Percentiles rank a stretch among this genome's conserved stretches.
Evolutionary conservation across 106 monocot genomes (phyloP).

Genomic region (Iris macrosiphon): DNA sequence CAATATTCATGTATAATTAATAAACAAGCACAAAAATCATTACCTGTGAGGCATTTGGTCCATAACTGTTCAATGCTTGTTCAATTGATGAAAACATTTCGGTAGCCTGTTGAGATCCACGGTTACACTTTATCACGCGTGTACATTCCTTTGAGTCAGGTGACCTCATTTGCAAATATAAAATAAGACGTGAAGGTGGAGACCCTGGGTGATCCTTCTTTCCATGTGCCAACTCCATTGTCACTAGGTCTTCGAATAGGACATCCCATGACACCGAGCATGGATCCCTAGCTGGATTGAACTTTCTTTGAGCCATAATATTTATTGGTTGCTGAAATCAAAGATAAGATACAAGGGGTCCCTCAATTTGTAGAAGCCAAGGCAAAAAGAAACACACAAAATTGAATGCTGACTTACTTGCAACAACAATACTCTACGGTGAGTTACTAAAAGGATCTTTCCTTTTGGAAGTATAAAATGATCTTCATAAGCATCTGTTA

Average conservation of each 20-base stretch:
- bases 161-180: conserved; percentile 54
- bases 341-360: neutral
- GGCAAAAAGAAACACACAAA: neutral
- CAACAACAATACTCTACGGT: conserved; percentile 68
- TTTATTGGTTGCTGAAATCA: conserved; percentile 68
- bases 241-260: conserved; percentile 63
- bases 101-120: conserved; percentile 49
- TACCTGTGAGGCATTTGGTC: conserved; percentile 68
- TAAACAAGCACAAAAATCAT: neutral
- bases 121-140: conserved; percentile 60
- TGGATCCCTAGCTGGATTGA: conserved; percentile 86
- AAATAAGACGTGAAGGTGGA: conserved; percentile 58
- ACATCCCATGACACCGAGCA: conserved; percentile 94
- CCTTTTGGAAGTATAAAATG: conserved; percentile 90
- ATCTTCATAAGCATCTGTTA: conserved; percentile 97
- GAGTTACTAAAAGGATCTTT: conserved; percentile 74
- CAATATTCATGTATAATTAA: neutral
- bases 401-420: conserved; percentile 47
- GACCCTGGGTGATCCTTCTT: conserved; percentile 62
- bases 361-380: neutral
- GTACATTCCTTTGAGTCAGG: conserved; percentile 48
- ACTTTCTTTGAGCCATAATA: conserved; percentile 66
- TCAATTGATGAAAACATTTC: conserved; percentile 67
- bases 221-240: conserved; percentile 74
- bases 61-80: conserved; percentile 51